phyloP scores from a whole-genome alignment of 192 early-diverging fungal species.

The Nowakowskiella sp. region DNA sequence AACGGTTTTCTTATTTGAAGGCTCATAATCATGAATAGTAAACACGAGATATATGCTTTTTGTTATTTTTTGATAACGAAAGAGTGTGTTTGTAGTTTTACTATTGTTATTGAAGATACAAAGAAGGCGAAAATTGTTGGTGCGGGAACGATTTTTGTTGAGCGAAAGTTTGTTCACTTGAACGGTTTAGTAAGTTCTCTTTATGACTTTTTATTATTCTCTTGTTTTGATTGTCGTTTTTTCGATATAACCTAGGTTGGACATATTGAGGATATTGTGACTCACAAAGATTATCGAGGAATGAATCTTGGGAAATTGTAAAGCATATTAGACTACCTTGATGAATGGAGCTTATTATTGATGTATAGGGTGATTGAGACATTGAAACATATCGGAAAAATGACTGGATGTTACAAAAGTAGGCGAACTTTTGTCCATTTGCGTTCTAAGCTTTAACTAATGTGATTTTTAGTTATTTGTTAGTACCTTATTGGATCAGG shows the following conservation, averaged over 20 bases:
- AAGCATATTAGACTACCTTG: neutral
- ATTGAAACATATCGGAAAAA: slow-evolving; percentile 64
- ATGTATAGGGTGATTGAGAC: slow-evolving; percentile 68
- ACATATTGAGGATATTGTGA: slow-evolving; percentile 74
- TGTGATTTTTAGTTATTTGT: slow-evolving; percentile 52
- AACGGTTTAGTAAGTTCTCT: slow-evolving; percentile 60
- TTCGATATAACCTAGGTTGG: slow-evolving; percentile 67
- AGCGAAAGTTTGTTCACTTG: slow-evolving; percentile 80
- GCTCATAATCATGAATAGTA: slow-evolving; percentile 59
- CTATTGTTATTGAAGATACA: slow-evolving; percentile 78
- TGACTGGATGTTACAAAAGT: slow-evolving; percentile 86
- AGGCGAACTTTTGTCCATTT: slow-evolving; percentile 37
- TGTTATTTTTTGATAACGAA: slow-evolving; percentile 1
- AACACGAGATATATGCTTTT: neutral
- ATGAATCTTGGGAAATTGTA: slow-evolving; percentile 42
- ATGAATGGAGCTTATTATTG: slow-evolving; percentile 16
- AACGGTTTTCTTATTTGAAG: slow-evolving; percentile 71
- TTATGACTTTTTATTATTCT: slow-evolving; percentile 6
- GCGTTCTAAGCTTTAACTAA: slow-evolving; percentile 38
- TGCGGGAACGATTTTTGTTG: slow-evolving; percentile 77
- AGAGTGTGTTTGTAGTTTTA: slow-evolving; percentile 39
- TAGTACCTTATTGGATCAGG: too few relatives aligned
- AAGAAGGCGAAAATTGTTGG: slow-evolving; percentile 63
- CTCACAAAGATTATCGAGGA: slow-evolving; percentile 40
- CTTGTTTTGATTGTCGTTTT: neutral